Percentiles rank a stretch among this genome's conserved stretches.
Conservation (phyloP, 2,329 filamentous ascomycete species). For the Talaromyces marneffei region DNA sequence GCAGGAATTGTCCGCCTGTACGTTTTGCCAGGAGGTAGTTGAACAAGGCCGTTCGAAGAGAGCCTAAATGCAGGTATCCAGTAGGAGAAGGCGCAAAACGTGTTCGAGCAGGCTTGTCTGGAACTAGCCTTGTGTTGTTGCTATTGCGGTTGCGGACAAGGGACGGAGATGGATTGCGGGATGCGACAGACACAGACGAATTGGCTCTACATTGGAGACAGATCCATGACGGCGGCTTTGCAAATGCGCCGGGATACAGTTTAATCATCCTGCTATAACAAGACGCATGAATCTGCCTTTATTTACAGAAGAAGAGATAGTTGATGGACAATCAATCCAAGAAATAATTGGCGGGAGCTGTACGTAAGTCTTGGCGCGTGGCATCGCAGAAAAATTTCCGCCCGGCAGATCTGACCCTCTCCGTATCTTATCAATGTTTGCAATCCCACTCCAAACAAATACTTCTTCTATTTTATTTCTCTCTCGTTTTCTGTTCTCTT, state of each 20-base stretch:
- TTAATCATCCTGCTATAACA: slow-evolving; percentile 15
- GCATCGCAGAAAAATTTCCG: slow-evolving; percentile 9
- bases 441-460: background rate
- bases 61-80: slow-evolving; percentile 86
- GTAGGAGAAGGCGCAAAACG: slow-evolving; percentile 95
- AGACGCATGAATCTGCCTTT: background rate
- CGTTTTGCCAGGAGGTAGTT: slow-evolving; percentile 86
- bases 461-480: background rate
- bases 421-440: slow-evolving; percentile 10
- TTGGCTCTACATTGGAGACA: slow-evolving; percentile 32
- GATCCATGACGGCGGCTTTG: slow-evolving; percentile 28
- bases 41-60: slow-evolving; percentile 86
- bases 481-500: background rate
- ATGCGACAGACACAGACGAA: slow-evolving; percentile 28
- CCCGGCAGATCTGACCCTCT: background rate
- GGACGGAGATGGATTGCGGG: slow-evolving; percentile 19
- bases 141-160: slow-evolving; percentile 18
- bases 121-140: slow-evolving; percentile 34
- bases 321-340: background rate
- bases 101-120: slow-evolving; percentile 60
- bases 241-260: background rate
- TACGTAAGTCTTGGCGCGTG: background rate
- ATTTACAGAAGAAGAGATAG: background rate
- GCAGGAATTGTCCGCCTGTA: slow-evolving; percentile 81
- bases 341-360: background rate